Percentiles rank a stretch among this genome's conserved stretches.
Conservation (phyloP, 129 eudicot genomes). For the Logfia minima region DNA sequence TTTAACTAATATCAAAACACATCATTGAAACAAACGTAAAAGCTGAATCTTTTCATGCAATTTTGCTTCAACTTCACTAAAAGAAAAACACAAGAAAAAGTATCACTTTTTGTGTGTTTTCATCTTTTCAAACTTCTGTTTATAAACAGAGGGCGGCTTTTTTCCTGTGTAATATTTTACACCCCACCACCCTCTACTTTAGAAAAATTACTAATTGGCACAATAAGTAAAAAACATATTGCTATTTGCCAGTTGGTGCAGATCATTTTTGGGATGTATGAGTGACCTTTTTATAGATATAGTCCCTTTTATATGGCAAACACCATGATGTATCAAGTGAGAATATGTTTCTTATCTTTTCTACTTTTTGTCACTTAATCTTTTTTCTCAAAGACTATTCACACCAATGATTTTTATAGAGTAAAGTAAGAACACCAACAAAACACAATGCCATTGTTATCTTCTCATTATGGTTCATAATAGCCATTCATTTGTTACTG, state of each 20-base stretch:
- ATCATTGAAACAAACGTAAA: constrained; percentile 39
- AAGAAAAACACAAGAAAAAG: constrained; percentile 32
- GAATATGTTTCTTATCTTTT: constrained; percentile 68
- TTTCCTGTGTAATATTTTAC: constrained; percentile 25
- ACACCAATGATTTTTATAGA: constrained; percentile 50
- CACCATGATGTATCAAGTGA: constrained; percentile 52
- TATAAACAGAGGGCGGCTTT: constrained; percentile 37
- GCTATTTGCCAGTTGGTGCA: constrained; percentile 6
- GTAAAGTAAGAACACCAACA: constrained; percentile 69
- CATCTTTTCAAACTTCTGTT: constrained; percentile 44
- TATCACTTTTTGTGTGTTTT: constrained; percentile 19
- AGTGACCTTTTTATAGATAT: constrained; percentile 35
- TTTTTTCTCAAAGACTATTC: too few species aligned
- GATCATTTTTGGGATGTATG: constrained; percentile 24
- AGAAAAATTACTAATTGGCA: constrained; percentile 17
- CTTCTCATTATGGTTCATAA: constrained; percentile 41
- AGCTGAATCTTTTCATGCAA: constrained; percentile 29
- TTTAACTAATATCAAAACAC: constrained; percentile 69
- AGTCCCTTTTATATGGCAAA: constrained; percentile 70
- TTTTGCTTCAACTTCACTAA: constrained; percentile 38
- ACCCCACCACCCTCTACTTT: constrained; percentile 27
- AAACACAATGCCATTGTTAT: constrained; percentile 49
- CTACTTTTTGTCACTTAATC: constrained; percentile 39
- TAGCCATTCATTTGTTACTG: constrained; percentile 22
- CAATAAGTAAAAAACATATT: constrained; percentile 26